Evolutionary conservation across 2,329 filamentous ascomycete species (phyloP), one percentile per base, ranked within the genome.

Genomic region (Cryphonectria parasitica): DNA sequence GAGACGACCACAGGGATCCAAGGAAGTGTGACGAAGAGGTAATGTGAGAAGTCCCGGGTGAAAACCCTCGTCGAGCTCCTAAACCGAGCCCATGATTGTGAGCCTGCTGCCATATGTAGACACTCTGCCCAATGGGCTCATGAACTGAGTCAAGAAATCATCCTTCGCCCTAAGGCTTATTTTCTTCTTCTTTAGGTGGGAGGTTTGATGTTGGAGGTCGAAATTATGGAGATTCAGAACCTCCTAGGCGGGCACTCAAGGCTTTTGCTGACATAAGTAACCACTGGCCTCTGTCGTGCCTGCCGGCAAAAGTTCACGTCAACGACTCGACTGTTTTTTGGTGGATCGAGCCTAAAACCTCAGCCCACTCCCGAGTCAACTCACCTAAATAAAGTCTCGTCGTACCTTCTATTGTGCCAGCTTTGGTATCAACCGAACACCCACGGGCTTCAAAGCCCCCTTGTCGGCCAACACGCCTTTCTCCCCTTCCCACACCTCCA

Each of bases 1-100:
- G 87, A 88, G 70, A 90, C 84, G 64, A 88, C 80, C 19, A 88
- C 85, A 0, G 90, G 90, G 34, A 91, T 79, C 87, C 90, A 91
- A 34, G 88, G 86, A 66, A 85, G 84, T 71, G 89, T 82, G 64
- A 84, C 83, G 73, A 89, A 79, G 64, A 88, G 80, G 70, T 83
- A 84, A 73, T 81, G 82, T 13, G 82, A 79, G 69, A 84, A 84
- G 75, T 78, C 77, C 22, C 78, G 74, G n/a, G 76, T 52, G 68
- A 81, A 82, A 22, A 63, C 28, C 28, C 39, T 28, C 43, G 66
- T 36, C 41, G 66, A 34, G 56, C 25, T 66, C 64, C 61, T 69
- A 31, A 71, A 61, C 25, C 66, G 66, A 49, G 43, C 58, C 71
- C 71, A 72, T 67, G 66, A 61, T 41, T 39, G 41, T 34, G 62